Conservation (phyloP, 805 yeast genomes). For the Hyphopichia homilentoma region DNA sequence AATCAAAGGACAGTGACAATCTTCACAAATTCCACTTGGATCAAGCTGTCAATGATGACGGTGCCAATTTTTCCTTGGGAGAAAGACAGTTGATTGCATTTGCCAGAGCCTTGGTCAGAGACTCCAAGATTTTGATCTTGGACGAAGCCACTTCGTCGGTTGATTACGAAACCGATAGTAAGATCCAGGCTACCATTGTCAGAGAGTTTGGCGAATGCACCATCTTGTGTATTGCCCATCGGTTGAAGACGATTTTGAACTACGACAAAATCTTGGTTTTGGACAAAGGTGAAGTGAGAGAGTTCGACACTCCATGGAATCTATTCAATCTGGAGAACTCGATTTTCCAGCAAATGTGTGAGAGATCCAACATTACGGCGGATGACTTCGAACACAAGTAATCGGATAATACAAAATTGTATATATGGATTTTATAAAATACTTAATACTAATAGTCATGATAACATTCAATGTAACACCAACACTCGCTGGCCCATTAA, state of each 20-base stretch:
- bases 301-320: slow-evolving; percentile 71
- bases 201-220: slow-evolving; percentile 70
- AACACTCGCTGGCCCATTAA: neutral
- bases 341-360: slow-evolving; percentile 71
- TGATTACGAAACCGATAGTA: slow-evolving; percentile 82
- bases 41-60: slow-evolving; percentile 59
- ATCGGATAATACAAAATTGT: neutral
- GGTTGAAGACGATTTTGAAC: slow-evolving; percentile 69
- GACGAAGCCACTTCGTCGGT: slow-evolving; percentile 84
- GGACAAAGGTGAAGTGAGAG: slow-evolving; percentile 75
- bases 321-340: slow-evolving; percentile 51
- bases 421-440: too few species aligned
- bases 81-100: slow-evolving; percentile 76
- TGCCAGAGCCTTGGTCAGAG: slow-evolving; percentile 78
- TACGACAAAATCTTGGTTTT: slow-evolving; percentile 78
- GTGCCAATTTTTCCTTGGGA: slow-evolving; percentile 69
- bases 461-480: too few species aligned
- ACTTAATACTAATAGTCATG: too few species aligned
- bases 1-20: slow-evolving; percentile 15
- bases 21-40: slow-evolving; percentile 42
- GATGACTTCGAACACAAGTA: slow-evolving; percentile 36
- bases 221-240: slow-evolving; percentile 83
- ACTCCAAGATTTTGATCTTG: slow-evolving; percentile 70
- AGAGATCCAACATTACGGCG: slow-evolving; percentile 39
- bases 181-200: slow-evolving; percentile 71